Base-by-base conservation (phyloP, 345 rosid genomes). In the Orychophragmus violaceus region DNA sequence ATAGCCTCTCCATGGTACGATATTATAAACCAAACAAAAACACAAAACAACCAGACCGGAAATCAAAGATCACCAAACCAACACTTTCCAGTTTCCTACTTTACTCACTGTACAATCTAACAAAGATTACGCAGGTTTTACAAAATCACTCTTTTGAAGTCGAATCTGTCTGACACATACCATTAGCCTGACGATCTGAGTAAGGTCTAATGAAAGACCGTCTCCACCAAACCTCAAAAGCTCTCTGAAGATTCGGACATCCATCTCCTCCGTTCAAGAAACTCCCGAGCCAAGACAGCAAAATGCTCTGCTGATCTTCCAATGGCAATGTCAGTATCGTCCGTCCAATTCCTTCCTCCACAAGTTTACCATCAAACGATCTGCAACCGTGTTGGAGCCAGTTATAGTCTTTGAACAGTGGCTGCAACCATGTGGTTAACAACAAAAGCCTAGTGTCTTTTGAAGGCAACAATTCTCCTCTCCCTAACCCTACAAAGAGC, bases 201-300 rank as follows among this genome's bases (percentile, higher is more conserved):
- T 83, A 83, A n/a, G 99, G 97, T 70, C 90, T 83, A 53, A 90
- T 74, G 66, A 94, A 94, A 5, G 99, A 81, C 61, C 99, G 62
- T 5, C 99, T 86, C 99, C 99, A 94, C 99, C 99, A 94, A 44
- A 94, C 99, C 82, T 94, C 92, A 21, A 94, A 94, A 25, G 99
- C 96, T 82, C 88, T 78, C 64, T 86, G 99, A 62, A 94, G 92
- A 79, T 94, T 94, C 3, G 99, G 99, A 84, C 99, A 94, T 53
- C 84, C 87, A 77, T 94, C 90, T 19, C 97, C 97, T 0, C 84
- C 84, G 57, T 84, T 87, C 41, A 94, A 65, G 52, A 94, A 94
- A 77, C 82, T 86, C 25, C 97, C 90, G 44, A 94, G 69, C 99
- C 97, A 94, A 29, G 84, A 59, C 37, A 94, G 75, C 76, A 94